A percentile compares a stretch with the other conserved stretches of the same genome.
These are phyloP conservation scores for Chara braunii DNA, from an alignment of 139 green algal genomes.

Conservation along the genomic window DNA sequence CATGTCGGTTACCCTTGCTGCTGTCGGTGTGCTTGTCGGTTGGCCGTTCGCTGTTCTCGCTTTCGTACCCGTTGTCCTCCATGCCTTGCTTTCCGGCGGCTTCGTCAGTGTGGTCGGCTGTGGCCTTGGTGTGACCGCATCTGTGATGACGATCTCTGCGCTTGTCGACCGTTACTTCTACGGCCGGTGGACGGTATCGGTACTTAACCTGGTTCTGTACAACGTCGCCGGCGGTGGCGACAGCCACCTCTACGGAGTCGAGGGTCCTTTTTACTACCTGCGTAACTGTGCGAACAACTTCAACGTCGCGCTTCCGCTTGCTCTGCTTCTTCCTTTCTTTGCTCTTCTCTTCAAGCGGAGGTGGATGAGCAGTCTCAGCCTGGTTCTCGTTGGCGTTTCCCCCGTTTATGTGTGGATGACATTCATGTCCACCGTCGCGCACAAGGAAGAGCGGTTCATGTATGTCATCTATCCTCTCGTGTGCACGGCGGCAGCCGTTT, in stretches of 20 bases:
- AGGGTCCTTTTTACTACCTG: conserved; percentile 62
- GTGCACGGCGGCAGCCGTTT: conserved; percentile 52
- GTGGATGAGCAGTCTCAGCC: too few relatives aligned
- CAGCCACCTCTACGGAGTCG: conserved; percentile 63
- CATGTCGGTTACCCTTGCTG: conserved; percentile 43
- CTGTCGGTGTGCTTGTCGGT: conserved; percentile 60
- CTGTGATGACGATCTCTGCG: too few relatives aligned
- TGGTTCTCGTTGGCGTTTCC: too few relatives aligned
- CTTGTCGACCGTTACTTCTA: conserved; percentile 29
- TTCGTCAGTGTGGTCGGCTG: too few relatives aligned
- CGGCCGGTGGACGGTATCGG: conserved; percentile 49
- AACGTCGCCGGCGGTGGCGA: conserved; percentile 38
- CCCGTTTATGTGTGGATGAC: conserved; percentile 61
- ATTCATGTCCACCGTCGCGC: conserved; percentile 60
- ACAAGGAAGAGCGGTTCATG: conserved; percentile 83
- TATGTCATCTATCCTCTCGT: conserved; percentile 66
- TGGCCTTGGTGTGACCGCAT: too few relatives aligned
- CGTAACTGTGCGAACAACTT: conserved; percentile 54
- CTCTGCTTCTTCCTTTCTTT: conserved; percentile 30
- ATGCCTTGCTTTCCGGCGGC: conserved; percentile 14
- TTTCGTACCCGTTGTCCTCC: conserved; percentile 53
- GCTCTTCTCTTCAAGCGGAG: not conserved
- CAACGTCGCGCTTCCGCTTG: conserved; percentile 49
- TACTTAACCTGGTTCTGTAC: conserved; percentile 62
- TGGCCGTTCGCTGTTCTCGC: conserved; percentile 64